Evolutionary conservation across 2,329 filamentous ascomycete genomes (phyloP), one percentile per base, ranked within the genome.

Genomic region (Exophiala xenobiotica): DNA sequence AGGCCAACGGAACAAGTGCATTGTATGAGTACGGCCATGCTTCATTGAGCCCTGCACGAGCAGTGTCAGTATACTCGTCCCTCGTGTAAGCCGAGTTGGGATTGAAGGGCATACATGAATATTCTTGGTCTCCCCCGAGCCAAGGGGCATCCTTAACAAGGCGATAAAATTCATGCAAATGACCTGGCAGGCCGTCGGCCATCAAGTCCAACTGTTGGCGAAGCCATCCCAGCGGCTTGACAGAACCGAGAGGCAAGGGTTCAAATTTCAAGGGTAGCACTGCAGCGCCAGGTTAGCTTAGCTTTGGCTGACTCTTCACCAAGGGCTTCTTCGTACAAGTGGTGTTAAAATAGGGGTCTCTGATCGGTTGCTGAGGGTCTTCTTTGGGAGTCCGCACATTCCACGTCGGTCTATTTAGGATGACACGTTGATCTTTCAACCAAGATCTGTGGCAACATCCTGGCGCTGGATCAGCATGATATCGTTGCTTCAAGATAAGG

Each of bases 21-120:
- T 83, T 82, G 60, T 80, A 77, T 77, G 79, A 82, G 62, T 83
- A 83, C 0, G 79, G 77, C 20, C 75, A 72, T 1, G 73, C 76
- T 65, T 83, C 80, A 57, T 81, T 73, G 2, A 82, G 66, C 18
- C 65, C 57, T 60, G 39, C 19, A 31, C 22, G 11, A 18, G 16
- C n/a, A 4, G 11, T 11, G 11, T 38, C 19, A 37, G 23, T 18
- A 16, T n/a, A 12, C 40, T 19, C 41, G 39, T 20, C 33, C 18
- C 6, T 14, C 18, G 19, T 16, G 9, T 18, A 23, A 37, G 27
- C n/a, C 11, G 9, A 35, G 8, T 16, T 18, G 33, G 19, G 14
- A 37, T 16, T 3, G 11, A 19, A 14, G 8, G 8, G n/a, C 46
- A 38, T 48, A 57, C 51, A 65, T 9, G 72, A 78, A 59, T 82